Evolutionary conservation across 169 alveolate genomes (phyloP).

Genomic region (Plasmodium gaboni): DNA sequence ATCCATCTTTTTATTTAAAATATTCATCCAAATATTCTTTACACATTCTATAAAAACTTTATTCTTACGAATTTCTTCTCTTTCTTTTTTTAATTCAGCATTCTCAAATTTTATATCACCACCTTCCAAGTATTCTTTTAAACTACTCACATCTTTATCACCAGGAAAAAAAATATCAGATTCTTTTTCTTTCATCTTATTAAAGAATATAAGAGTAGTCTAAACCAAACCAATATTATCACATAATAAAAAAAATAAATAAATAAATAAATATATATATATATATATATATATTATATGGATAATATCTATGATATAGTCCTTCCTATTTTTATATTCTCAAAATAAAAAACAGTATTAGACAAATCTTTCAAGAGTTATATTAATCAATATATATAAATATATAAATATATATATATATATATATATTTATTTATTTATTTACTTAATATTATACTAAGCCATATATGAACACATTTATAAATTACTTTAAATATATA

Average conservation of each 20-base stretch:
- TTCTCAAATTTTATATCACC: constrained; percentile 59
- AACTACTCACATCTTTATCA: not conserved
- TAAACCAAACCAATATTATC: not conserved
- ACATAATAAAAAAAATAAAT: not conserved
- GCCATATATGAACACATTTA: too few relatives aligned
- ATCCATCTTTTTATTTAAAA: constrained; percentile 37
- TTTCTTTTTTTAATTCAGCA: constrained; percentile 53
- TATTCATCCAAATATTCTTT: constrained; percentile 54
- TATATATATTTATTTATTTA: too few relatives aligned
- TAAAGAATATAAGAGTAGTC: not conserved
- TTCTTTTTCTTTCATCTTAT: not conserved
- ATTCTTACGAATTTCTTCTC: constrained; percentile 38
- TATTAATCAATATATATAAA: too few relatives aligned
- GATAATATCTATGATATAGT: too few relatives aligned
- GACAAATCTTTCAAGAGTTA: too few relatives aligned
- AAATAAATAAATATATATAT: not conserved
- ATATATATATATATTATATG: too few relatives aligned
- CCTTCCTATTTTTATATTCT: too few relatives aligned
- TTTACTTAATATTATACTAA: too few relatives aligned
- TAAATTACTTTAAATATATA: too few relatives aligned
- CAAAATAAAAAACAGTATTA: too few relatives aligned
- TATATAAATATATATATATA: too few relatives aligned
- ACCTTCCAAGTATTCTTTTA: constrained; percentile 26
- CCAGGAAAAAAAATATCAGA: constrained; percentile 4
- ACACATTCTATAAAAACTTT: constrained; percentile 33